Percentiles rank a stretch among this genome's conserved stretches.
Evolutionary conservation across 2,329 filamentous ascomycete genomes (phyloP).

Genomic region (Colletotrichum sp.): DNA sequence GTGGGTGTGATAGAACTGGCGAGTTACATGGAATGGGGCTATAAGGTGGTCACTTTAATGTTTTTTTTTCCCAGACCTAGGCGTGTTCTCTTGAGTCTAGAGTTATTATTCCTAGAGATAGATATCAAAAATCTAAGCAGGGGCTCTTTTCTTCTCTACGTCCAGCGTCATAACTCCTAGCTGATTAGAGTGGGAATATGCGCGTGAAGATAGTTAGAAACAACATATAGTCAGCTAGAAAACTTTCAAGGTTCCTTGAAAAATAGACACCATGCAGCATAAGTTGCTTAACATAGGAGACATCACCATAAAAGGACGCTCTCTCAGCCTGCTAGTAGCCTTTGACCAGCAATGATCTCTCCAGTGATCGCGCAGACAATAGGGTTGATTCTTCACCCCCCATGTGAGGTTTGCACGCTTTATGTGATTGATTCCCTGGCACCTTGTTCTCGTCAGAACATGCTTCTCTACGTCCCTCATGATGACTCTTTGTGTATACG

Average conservation of each 20-base stretch:
- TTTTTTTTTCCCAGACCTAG: not conserved
- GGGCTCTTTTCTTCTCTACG: not conserved
- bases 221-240: accelerated
- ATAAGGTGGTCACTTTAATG: not conserved
- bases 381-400: not conserved
- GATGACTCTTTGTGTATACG: not conserved
- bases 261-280: not conserved
- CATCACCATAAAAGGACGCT: not conserved
- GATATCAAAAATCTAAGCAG: not conserved
- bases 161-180: not conserved
- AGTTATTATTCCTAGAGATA: not conserved
- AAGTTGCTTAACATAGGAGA: not conserved
- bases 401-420: accelerated
- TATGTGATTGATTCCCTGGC: not conserved
- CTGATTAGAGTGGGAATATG: not conserved
- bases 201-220: accelerated
- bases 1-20: not conserved
- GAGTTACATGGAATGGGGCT: not conserved
- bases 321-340: not conserved
- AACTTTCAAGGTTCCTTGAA: not conserved
- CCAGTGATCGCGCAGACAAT: not conserved
- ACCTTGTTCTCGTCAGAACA: not conserved
- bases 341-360: not conserved
- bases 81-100: accelerated
- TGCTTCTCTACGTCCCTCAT: not conserved